Base-by-base conservation (phyloP, 257 asterid species). In the Marsdenia floribunda region DNA sequence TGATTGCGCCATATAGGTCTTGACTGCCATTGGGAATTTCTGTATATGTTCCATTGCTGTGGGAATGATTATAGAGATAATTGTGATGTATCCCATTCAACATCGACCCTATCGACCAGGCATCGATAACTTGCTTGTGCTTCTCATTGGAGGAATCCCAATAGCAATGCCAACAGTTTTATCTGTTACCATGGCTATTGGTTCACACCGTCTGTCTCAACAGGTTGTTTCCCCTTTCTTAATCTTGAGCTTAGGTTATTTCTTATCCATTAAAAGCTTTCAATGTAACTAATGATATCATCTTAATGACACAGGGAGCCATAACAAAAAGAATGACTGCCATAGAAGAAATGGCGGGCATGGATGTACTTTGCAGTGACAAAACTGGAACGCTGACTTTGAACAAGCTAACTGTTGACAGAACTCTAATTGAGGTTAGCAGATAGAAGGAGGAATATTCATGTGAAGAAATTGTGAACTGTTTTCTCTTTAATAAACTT, bases 301-400 rank as follows among this genome's bases (percentile, higher is more conserved):
- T 21, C 57, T 44, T 75, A 57, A 57, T 63, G 42, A 57, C 82
- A 68, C 76, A 89, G 72, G 97, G 96, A 1, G 97, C 97, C 37
- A 92, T 92, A 78, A 92, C 97, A 3, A 92, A 92, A 80, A 85
- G 97, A 83, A 92, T 92, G 97, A 92, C 97, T 2, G 96, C 97
- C 24, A 92, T 92, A 26, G 97, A 92, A 75, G 96, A 90, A 86
- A 85, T 91, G 97, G 96, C 97, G 0, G 97, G 96, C 7, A 92
- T 92, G 97, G 97, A 90, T 83, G 97, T 92, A 44, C 83, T 92
- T 29, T 92, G 97, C 81, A 92, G 97, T 76, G 97, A 92, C 78
- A 92, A 92, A 76, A 92, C 97, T 0, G 97, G 97, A 1, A 92
- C 97, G 5, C 88, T 92, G 70, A 92, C 97, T 22, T 82, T 92